Conservation (phyloP, 306 rosid genomes). For the Delonix regia region DNA sequence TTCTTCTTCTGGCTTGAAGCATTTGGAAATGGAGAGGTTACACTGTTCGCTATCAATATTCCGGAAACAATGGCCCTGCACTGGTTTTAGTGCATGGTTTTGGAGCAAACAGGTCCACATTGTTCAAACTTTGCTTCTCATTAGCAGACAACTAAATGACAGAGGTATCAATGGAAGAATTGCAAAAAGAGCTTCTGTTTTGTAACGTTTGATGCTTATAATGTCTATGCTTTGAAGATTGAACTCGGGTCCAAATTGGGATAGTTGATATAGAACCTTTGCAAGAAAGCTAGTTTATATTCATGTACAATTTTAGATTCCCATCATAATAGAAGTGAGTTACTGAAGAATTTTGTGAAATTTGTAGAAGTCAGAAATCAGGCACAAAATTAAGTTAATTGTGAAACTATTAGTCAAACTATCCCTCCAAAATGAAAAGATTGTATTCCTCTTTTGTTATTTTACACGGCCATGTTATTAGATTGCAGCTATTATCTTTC, state of each 20-base stretch:
- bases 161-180: conserved; percentile 48
- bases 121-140: conserved; percentile 50
- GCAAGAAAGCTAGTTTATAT: background rate
- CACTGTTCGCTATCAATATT: conserved; percentile 76
- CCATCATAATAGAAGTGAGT: background rate
- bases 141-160: conserved; percentile 43
- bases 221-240: background rate
- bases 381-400: background rate
- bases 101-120: conserved; percentile 94
- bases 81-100: conserved; percentile 83
- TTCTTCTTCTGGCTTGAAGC: conserved; percentile 41
- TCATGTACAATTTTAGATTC: background rate
- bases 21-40: conserved; percentile 90
- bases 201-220: background rate
- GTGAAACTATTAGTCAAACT: background rate
- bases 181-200: conserved; percentile 34
- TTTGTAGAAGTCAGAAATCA: background rate
- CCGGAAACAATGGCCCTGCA: conserved; percentile 81
- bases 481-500: background rate
- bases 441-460: background rate
- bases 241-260: background rate
- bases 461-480: background rate
- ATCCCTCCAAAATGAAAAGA: background rate
- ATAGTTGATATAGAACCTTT: background rate
- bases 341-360: background rate